Base-by-base conservation (phyloP, 257 asterid species). In the Solanum ahanhuiri region DNA sequence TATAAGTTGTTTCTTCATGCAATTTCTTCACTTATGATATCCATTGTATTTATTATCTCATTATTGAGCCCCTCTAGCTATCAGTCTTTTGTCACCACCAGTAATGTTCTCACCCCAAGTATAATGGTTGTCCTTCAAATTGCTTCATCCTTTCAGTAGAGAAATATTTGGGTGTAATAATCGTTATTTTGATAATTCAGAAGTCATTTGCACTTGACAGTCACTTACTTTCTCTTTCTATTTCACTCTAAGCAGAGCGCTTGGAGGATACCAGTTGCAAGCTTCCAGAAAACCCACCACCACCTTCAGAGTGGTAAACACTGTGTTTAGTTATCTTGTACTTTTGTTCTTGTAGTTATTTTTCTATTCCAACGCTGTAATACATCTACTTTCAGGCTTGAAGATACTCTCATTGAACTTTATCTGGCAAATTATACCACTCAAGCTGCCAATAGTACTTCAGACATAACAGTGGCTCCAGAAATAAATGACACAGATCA, bases 221-320 rank as follows among this genome's bases (percentile, higher is more conserved):
- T 30, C 3, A 2, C 67, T 79, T 45, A 28, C 67, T 0, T 81
- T 81, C 43, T 81, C 28, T 48, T 81, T 45, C 28, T 25, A 5
- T 10, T 48, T 28, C 67, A 48, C 67, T 86, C 86, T 90, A 85
- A 86, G 87, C 94, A 96, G 97, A 89, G 82, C 87, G 88, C 71
- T 63, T 90, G 76, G 92, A 85, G 57, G 86, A 90, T 66, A 64
- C 87, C 67, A 35, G 83, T 87, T 87, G 58, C 86, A 87, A 89
- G 84, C 89, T 87, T 86, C 89, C 93, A 15, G 94, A 92, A 88
- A 91, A 87, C 86, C 95, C 93, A 7, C 95, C 95, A 82, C 99
- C 96, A 54, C 94, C 99, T 71, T 96, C 99, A n/a, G 98, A 96
- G 91, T 96, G 99, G 98, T 96, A 57, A 82, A 58, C 60, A 64